Evolutionary conservation across 257 asterid genomes (phyloP), one percentile per base, ranked within the genome.

Genomic region (Primulina eburnea): DNA sequence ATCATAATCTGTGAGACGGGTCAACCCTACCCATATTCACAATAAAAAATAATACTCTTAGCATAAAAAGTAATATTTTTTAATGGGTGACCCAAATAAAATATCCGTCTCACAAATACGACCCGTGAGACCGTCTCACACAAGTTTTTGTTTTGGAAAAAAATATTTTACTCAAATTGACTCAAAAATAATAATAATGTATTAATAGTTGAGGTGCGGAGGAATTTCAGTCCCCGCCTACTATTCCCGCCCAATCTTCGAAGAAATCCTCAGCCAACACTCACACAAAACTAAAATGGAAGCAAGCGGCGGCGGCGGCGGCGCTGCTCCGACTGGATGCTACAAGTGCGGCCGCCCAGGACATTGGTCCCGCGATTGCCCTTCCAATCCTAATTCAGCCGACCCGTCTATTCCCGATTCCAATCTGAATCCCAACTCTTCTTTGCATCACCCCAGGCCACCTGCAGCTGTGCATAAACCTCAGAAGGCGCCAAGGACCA

Each of bases 301-400:
- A 47, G 18, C 56, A 47, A 1, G 56, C 7, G 24, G 24, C 0
- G 24, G 24, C 0, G 24, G 24, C 24, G 24, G 24, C 24, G 80
- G 78, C 70, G 83, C 87, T 28, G 96, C 79, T 53, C 94, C 98
- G 3, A 93, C 97, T 0, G 97, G 98, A 9, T 93, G 98, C 82
- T 93, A 87, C 89, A 93, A 90, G 83, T 93, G 98, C 76, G 95
- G 95, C 53, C 88, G 97, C 6, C 97, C 98, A 2, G 96, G 98
- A 24, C 98, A 93, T 76, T 93, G 98, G 98, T 87, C 98, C 18
- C 90, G 97, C 14, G 98, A 93, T 78, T 93, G 98, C 64, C 95
- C 96, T 2, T 81, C 88, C 20, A 65, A 81, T 21, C 80, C 92
- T 40, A 73, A 62, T 55, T 26, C 85, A 61, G 33, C 68, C 30